These are phyloP conservation scores for Polyporus arcularius DNA, from an alignment of 768 basidiomycete species.

Conservation along the genomic window DNA sequence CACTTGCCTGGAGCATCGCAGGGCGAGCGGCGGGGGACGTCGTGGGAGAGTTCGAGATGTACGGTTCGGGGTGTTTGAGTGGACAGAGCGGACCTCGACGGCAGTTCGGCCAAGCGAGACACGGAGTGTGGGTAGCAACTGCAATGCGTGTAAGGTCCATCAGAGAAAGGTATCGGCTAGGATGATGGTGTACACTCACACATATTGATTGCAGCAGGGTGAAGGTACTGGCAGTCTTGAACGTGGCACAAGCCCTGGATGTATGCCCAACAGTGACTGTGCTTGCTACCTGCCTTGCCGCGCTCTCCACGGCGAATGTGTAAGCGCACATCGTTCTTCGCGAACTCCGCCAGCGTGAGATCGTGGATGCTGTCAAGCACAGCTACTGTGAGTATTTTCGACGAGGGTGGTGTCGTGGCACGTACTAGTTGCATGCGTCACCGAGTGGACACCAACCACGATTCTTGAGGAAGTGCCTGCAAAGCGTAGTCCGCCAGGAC, in stretches of 20 bases:
- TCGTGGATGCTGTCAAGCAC: slow-evolving; percentile 35
- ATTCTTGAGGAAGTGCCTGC: slow-evolving; percentile 43
- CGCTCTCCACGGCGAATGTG: slow-evolving; percentile 5
- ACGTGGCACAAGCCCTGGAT: slow-evolving; percentile 36
- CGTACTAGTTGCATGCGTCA: slow-evolving; percentile 45
- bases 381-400: slow-evolving; percentile 16
- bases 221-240: slow-evolving; percentile 32
- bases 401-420: background rate
- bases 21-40: slow-evolving; percentile 8
- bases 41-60: slow-evolving; percentile 20
- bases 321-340: slow-evolving; percentile 27
- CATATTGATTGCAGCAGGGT: slow-evolving; percentile 31
- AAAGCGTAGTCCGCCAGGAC: slow-evolving; percentile 40
- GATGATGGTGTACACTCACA: slow-evolving; percentile 30
- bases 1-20: background rate
- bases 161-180: background rate
- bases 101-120: slow-evolving; percentile 36
- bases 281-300: slow-evolving; percentile 27
- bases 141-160: background rate
- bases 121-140: slow-evolving; percentile 41
- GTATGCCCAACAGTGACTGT: slow-evolving; percentile 40
- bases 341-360: slow-evolving; percentile 25
- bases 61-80: slow-evolving; percentile 33
- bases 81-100: slow-evolving; percentile 25
- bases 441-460: slow-evolving; percentile 45